Base-by-base conservation (phyloP, 345 rosid genomes). In the Euphorbia tirucalli region DNA sequence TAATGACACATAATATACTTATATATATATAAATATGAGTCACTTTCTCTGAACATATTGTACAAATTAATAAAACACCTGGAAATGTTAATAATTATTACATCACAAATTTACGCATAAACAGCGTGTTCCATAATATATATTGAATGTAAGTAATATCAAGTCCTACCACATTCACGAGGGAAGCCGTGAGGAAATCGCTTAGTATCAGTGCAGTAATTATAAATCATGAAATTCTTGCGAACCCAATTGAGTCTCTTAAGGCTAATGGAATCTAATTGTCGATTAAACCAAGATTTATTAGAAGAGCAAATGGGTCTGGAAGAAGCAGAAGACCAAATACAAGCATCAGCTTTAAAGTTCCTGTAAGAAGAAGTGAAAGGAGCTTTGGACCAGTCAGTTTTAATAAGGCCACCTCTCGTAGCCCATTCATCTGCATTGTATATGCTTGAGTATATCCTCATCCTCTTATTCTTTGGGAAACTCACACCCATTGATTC, bases 381-480 rank as follows among this genome's bases (percentile, higher is more conserved):
- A 1, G 96, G 96, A 31, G 93, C 92, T 50, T 73, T 80, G 10
- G 79, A 61, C 93, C 96, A 87, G 25, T 84, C 87, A 0, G 79
- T 88, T 85, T 90, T 88, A 16, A 86, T 81, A 35, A 65, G 72
- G 7, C 91, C 93, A 0, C 93, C 93, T 27, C 83, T 85, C 2
- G 92, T 87, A 1, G 95, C 92, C 96, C 89, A 88, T 30, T 88
- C 87, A 65, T 88, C 96, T 1, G 91, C 96, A 74, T 88, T 85
- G 93, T 93, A 88, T 0, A 90, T 74, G 52, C 84, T 86, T 1
- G 90, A 83, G 60, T 88, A 74, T 0, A 88, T 72, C 49, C 84
- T 87, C 92, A 87, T 91, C 1, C 89, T 79, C 64, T 87, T 88
- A 62, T 57, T 81, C 71, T 80, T 90, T 0, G 90, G 93, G 80